These are phyloP conservation scores for Lactarius sanguifluus DNA, from an alignment of 768 basidiomycete genomes.

Conservation along the genomic window DNA sequence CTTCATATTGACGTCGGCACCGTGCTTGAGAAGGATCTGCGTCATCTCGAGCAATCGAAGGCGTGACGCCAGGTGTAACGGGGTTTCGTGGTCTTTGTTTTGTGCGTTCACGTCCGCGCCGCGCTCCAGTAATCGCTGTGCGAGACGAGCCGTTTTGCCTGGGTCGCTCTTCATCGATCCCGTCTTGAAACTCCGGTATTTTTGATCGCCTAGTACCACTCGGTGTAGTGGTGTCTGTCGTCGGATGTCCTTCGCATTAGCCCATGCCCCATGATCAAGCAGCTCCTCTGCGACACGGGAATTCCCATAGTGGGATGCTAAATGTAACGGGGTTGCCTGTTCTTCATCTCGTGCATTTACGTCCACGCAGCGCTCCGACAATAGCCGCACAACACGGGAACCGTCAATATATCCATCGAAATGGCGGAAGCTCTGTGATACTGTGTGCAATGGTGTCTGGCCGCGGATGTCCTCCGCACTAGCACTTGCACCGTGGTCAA, in stretches of 20 bases:
- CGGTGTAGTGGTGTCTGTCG: not conserved
- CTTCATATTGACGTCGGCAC: conserved; percentile 2
- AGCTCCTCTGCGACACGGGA: not conserved
- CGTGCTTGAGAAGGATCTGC: not conserved
- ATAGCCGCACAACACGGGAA: not conserved
- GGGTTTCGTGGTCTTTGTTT: not conserved
- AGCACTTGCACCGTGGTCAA: not conserved
- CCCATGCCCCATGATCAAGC: not conserved
- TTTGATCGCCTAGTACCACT: not conserved
- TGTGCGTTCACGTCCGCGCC: not conserved
- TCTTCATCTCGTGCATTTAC: not conserved
- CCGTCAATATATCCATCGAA: too few relatives aligned
- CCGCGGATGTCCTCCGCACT: not conserved
- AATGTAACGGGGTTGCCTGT: not conserved
- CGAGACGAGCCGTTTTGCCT: not conserved
- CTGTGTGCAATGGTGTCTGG: not conserved
- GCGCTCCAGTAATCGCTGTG: not conserved
- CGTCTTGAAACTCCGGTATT: not conserved
- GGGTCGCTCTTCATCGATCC: not conserved
- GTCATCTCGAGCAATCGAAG: not conserved
- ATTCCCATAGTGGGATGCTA: not conserved
- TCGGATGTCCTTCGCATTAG: not conserved
- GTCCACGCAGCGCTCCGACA: not conserved
- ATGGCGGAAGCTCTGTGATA: not conserved
- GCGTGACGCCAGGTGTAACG: not conserved